Conservation (phyloP, 2,329 filamentous ascomycete species). For the Juglanconis oblonga region DNA sequence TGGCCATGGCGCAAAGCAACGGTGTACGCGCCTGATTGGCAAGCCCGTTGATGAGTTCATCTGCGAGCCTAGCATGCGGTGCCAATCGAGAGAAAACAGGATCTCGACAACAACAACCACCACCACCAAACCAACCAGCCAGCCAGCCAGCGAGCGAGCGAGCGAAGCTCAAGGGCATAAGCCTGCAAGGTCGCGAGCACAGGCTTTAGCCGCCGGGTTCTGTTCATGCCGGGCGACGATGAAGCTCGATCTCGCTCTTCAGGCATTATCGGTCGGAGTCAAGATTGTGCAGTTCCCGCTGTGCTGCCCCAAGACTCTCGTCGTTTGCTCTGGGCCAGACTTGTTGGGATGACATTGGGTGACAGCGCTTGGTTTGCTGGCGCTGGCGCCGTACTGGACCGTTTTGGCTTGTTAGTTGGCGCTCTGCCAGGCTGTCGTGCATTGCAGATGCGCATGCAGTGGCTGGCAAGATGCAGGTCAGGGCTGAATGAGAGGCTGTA, state of each 20-base stretch:
- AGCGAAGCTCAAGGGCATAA: neutral
- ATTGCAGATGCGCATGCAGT: neutral
- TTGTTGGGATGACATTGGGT: neutral
- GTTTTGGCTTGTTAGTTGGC: neutral
- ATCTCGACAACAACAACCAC: neutral
- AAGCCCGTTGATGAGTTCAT: neutral
- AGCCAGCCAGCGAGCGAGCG: neutral
- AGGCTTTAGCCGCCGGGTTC: neutral
- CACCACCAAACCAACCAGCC: too few species aligned
- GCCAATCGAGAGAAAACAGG: neutral
- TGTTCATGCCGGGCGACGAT: neutral
- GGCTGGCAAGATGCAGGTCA: too few species aligned
- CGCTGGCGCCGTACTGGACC: neutral
- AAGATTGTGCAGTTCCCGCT: too few species aligned
- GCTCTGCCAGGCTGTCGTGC: neutral
- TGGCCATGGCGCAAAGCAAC: neutral
- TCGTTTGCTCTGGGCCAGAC: too few species aligned
- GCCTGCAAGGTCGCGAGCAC: neutral
- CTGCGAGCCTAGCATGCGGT: neutral
- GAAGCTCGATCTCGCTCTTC: neutral
- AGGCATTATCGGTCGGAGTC: too few species aligned
- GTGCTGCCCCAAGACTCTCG: too few species aligned
- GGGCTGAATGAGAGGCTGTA: too few species aligned
- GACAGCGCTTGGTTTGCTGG: neutral
- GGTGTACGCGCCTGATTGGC: neutral